Evolutionary conservation across 768 basidiomycete species (phyloP).

Genomic region (Clavulina sp.): DNA sequence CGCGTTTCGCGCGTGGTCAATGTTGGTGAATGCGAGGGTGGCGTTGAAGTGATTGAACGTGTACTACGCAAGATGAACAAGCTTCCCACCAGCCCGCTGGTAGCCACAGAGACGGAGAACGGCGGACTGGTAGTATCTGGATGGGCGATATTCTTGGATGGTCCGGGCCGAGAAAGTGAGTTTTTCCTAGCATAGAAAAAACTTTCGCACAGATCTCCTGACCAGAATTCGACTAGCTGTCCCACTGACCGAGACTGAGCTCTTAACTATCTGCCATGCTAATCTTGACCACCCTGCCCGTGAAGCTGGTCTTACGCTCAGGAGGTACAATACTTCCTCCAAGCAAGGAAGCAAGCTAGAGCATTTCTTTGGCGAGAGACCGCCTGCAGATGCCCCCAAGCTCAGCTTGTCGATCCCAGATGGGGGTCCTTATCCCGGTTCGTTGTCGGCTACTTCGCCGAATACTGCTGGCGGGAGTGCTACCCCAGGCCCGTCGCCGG

Average conservation of each 20-base stretch:
- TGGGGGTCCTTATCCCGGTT: neutral
- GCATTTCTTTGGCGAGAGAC: conserved; percentile 32
- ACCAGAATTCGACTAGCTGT: conserved; percentile 30
- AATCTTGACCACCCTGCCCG: conserved; percentile 62
- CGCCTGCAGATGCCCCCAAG: conserved; percentile 15
- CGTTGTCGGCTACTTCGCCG: neutral
- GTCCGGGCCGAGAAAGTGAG: conserved; percentile 30
- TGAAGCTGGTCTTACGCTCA: conserved; percentile 61
- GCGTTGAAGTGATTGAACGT: conserved; percentile 73
- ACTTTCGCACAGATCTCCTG: conserved; percentile 7
- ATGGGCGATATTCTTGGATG: conserved; percentile 72
- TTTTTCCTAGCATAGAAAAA: conserved; percentile 2
- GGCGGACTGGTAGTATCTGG: conserved; percentile 71
- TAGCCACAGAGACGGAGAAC: conserved; percentile 41
- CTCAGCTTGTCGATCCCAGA: conserved; percentile 9
- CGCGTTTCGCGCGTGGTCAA: conserved; percentile 58
- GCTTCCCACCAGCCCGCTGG: conserved; percentile 14
- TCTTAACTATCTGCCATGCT: conserved; percentile 69
- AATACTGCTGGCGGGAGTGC: neutral
- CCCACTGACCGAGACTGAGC: conserved; percentile 63
- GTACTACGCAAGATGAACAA: conserved; percentile 85
- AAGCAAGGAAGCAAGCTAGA: conserved; percentile 26
- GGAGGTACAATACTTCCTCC: conserved; percentile 24
- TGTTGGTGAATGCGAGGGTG: conserved; percentile 60
- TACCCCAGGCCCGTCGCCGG: neutral